These are phyloP conservation scores for Solanum gracilifrons DNA, from an alignment of 257 asterid genomes.

Conservation along the genomic window DNA sequence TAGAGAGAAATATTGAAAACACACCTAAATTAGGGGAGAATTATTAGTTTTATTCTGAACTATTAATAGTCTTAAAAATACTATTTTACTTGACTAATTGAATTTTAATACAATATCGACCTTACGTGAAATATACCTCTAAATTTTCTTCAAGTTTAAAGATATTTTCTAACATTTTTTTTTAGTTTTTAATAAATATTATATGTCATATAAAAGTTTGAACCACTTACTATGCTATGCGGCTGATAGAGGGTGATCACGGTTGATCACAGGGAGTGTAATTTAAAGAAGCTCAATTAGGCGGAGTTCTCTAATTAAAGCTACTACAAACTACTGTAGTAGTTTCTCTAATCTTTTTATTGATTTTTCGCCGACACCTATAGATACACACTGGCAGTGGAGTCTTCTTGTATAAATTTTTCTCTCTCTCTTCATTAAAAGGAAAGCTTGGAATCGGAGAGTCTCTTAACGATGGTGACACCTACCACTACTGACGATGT, in stretches of 20 bases:
- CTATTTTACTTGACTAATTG: accelerated
- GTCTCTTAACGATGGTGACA: slow-evolving; percentile 47
- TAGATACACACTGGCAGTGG: not conserved
- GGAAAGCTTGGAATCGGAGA: slow-evolving; percentile 55
- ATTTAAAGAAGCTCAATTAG: not conserved
- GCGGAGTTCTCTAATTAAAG: not conserved
- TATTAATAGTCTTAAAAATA: accelerated
- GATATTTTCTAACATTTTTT: too few species aligned
- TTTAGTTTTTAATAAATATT: accelerated
- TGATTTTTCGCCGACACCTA: slow-evolving; percentile 40
- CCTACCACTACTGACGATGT: slow-evolving; percentile 20
- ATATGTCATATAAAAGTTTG: too few species aligned
- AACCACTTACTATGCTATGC: accelerated
- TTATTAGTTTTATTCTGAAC: too few species aligned
- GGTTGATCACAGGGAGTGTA: not conserved
- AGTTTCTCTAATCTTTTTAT: not conserved
- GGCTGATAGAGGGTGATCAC: not conserved
- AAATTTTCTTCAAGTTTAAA: too few species aligned
- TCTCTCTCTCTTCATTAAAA: slow-evolving; percentile 26
- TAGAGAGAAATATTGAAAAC: too few species aligned
- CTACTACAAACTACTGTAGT: not conserved
- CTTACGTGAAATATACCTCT: too few species aligned
- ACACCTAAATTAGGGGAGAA: accelerated
- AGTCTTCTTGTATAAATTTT: not conserved
- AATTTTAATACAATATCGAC: too few species aligned